Evolutionary conservation across 257 asterid species (phyloP).

Genomic region (Capsicum rhomboideum): DNA sequence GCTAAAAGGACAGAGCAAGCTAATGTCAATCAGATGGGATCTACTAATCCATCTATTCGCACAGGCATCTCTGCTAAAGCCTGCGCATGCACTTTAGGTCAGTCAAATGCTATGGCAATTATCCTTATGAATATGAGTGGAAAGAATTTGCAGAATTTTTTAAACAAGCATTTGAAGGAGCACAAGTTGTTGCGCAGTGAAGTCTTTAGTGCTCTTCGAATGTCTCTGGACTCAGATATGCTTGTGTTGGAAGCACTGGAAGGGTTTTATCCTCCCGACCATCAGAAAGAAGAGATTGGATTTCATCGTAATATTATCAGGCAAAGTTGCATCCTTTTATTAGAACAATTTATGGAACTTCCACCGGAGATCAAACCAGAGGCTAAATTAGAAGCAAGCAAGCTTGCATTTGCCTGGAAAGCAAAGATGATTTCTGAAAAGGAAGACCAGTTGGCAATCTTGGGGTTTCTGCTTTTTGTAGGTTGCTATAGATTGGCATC

Average conservation of each 20-base stretch:
- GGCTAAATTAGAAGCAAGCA: conserved; percentile 26
- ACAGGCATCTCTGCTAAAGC: neutral
- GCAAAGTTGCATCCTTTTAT: conserved; percentile 15
- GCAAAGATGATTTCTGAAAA: conserved; percentile 3
- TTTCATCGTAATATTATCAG: conserved; percentile 10
- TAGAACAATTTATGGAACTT: conserved; percentile 27
- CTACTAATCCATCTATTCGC: neutral
- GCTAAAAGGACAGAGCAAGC: neutral
- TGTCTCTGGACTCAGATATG: conserved; percentile 39
- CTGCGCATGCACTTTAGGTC: neutral
- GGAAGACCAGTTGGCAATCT: conserved; percentile 20
- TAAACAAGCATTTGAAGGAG: conserved; percentile 1
- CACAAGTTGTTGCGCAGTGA: conserved; percentile 6
- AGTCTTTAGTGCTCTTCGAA: conserved; percentile 20
- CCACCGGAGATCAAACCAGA: conserved; percentile 26
- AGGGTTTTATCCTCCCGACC: conserved; percentile 15
- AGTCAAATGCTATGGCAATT: conserved; percentile 11
- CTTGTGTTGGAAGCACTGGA: conserved; percentile 34
- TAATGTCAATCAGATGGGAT: neutral
- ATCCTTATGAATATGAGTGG: conserved; percentile 17
- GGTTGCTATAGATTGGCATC: conserved; percentile 34
- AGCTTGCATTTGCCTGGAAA: conserved; percentile 40
- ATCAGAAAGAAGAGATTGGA: conserved; percentile 14
- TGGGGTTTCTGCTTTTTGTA: conserved; percentile 40
- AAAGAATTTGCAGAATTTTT: conserved; percentile 5